Evolutionary conservation across 306 rosid species (phyloP).

Genomic region (Mimosa pudica): DNA sequence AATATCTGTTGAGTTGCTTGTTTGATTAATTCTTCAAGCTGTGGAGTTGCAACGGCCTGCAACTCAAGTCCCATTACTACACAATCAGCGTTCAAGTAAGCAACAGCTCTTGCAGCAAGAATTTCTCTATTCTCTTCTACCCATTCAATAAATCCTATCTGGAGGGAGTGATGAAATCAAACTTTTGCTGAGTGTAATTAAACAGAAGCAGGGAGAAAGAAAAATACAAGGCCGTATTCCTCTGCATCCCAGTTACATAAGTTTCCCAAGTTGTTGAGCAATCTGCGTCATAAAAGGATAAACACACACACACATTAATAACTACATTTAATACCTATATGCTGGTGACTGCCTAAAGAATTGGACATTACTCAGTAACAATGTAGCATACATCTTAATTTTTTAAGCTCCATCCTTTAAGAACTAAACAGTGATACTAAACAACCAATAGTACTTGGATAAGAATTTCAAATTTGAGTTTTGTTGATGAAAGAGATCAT

Average conservation of each 20-base stretch:
- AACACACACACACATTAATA: too few relatives aligned
- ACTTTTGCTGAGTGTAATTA: background rate
- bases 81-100: background rate
- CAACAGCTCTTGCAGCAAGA: background rate
- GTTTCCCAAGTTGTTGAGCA: background rate
- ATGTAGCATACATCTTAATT: background rate
- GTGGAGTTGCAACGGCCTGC: background rate
- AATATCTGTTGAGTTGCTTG: background rate
- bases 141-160: background rate
- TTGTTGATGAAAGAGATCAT: background rate
- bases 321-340: background rate
- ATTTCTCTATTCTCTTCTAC: background rate
- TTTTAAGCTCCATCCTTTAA: background rate
- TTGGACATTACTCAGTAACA: background rate
- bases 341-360: background rate
- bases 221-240: background rate
- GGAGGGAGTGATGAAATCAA: background rate
- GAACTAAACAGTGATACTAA: background rate
- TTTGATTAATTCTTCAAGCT: background rate
- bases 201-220: background rate
- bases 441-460: background rate
- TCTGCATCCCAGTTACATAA: constrained; percentile 5
- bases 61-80: background rate
- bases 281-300: background rate
- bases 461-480: background rate